Evolutionary conservation across 345 rosid genomes (phyloP).

Genomic region (Abelmoschus esculentus): DNA sequence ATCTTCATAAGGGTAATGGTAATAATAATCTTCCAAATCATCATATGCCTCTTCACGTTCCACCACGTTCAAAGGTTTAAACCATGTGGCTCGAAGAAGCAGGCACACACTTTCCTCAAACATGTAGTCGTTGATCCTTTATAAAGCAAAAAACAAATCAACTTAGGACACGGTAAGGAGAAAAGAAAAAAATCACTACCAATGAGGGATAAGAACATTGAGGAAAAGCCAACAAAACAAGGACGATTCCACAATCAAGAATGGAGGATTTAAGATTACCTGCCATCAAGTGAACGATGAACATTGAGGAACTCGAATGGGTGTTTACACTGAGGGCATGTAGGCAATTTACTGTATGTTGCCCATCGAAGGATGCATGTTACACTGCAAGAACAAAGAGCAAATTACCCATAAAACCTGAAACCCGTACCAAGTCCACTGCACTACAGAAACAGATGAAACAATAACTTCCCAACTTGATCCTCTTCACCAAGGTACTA

Average conservation of each 20-base stretch:
- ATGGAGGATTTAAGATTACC: constrained; percentile 29
- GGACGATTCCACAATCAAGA: neutral
- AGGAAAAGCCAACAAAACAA: neutral
- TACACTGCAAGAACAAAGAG: constrained; percentile 47
- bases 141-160: neutral
- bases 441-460: too few species aligned
- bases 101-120: constrained; percentile 89
- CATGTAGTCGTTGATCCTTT: constrained; percentile 87
- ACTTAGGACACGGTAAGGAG: too few species aligned
- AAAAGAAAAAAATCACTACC: neutral
- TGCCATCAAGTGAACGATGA: constrained; percentile 81
- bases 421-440: neutral
- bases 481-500: too few species aligned
- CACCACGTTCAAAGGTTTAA: constrained; percentile 53
- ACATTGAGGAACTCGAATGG: constrained; percentile 80
- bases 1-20: constrained; percentile 44
- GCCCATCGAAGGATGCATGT: constrained; percentile 92
- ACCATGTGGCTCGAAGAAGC: constrained; percentile 86
- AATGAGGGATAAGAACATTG: neutral
- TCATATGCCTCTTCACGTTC: constrained; percentile 28
- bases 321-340: constrained; percentile 90
- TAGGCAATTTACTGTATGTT: constrained; percentile 50
- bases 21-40: constrained; percentile 39
- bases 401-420: neutral
- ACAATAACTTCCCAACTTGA: too few species aligned